A percentile compares a stretch with the other conserved stretches of the same genome.
Evolutionary conservation across 768 basidiomycete genomes (phyloP).

Genomic region (Lactarius psammicola): DNA sequence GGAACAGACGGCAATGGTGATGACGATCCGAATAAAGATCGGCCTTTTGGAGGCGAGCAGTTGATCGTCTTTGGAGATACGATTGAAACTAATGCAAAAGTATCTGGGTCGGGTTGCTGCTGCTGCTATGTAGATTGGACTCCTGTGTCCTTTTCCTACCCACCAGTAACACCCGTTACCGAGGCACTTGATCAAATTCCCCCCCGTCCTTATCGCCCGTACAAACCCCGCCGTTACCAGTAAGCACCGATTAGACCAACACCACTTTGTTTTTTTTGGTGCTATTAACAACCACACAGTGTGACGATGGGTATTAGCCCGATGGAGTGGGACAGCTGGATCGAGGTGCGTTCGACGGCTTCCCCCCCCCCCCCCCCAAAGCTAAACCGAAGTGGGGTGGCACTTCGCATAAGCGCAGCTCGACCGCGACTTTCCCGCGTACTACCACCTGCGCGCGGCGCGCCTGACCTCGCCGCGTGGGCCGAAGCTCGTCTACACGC

Average conservation of each 20-base stretch:
- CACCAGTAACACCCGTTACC: conserved; percentile 44
- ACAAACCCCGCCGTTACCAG: conserved; percentile 62
- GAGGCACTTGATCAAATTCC: conserved; percentile 45
- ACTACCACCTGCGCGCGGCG: conserved; percentile 57
- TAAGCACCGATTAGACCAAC: conserved; percentile 32
- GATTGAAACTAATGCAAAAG: neutral
- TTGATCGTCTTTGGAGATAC: neutral
- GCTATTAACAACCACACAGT: conserved; percentile 35
- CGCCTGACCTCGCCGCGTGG: conserved; percentile 51
- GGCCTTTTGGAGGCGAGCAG: conserved; percentile 32
- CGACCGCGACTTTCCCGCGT: conserved; percentile 53
- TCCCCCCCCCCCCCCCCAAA: neutral
- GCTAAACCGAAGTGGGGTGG: too few species aligned
- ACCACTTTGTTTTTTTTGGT: neutral
- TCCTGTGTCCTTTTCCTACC: conserved; percentile 51
- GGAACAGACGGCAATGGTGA: neutral
- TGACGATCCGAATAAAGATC: conserved; percentile 29
- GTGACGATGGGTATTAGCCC: conserved; percentile 66
- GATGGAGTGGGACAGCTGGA: conserved; percentile 73
- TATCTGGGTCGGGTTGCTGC: neutral
- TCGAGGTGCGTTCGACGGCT: conserved; percentile 48
- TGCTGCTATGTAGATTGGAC: conserved; percentile 46
- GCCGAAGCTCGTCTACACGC: conserved; percentile 42
- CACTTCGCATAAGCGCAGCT: too few species aligned
- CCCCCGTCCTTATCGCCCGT: conserved; percentile 65